phyloP scores from a whole-genome alignment of 1,139 yeast species.

The Geotrichum aggregatum region DNA sequence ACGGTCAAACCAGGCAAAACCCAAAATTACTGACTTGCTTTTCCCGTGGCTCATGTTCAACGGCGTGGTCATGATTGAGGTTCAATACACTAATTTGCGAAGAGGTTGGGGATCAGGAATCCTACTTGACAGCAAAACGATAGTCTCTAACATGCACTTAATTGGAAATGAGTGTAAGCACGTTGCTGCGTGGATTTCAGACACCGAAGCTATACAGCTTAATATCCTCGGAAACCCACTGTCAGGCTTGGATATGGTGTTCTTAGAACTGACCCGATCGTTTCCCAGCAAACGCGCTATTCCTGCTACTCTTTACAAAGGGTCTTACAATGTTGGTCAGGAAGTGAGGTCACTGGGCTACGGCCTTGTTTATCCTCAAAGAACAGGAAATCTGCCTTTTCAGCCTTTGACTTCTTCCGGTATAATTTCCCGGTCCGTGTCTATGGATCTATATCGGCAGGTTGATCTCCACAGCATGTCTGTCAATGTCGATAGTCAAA shows the following conservation, averaged over 20 bases:
- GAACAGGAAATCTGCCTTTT: slow-evolving; percentile 24
- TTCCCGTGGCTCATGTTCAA: slow-evolving; percentile 21
- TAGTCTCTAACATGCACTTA: slow-evolving; percentile 49
- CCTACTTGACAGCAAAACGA: slow-evolving; percentile 35
- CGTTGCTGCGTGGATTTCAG: slow-evolving; percentile 33
- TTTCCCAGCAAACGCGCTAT: slow-evolving; percentile 15
- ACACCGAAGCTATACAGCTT: slow-evolving; percentile 23
- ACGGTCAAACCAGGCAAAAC: background rate
- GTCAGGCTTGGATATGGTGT: slow-evolving; percentile 39
- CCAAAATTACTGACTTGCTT: slow-evolving; percentile 8
- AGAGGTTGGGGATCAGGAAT: slow-evolving; percentile 48
- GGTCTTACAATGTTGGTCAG: slow-evolving; percentile 35
- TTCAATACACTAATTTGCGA: slow-evolving; percentile 28
- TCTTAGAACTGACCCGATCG: slow-evolving; percentile 29
- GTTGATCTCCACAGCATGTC: slow-evolving; percentile 8
- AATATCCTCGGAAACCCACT: slow-evolving; percentile 34
- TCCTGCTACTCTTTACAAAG: slow-evolving; percentile 22
- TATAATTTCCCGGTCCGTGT: slow-evolving; percentile 38
- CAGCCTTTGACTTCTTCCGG: slow-evolving; percentile 51
- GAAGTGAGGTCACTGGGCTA: slow-evolving; percentile 51
- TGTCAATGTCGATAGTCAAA: slow-evolving; percentile 4
- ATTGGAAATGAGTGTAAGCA: slow-evolving; percentile 29
- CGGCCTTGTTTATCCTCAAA: slow-evolving; percentile 49
- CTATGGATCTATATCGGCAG: slow-evolving; percentile 19
- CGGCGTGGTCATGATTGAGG: slow-evolving; percentile 28